Percentiles rank a stretch among this genome's conserved stretches.
Evolutionary conservation across 2,329 filamentous ascomycete species (phyloP).

Genomic region (Xylaria sp.): DNA sequence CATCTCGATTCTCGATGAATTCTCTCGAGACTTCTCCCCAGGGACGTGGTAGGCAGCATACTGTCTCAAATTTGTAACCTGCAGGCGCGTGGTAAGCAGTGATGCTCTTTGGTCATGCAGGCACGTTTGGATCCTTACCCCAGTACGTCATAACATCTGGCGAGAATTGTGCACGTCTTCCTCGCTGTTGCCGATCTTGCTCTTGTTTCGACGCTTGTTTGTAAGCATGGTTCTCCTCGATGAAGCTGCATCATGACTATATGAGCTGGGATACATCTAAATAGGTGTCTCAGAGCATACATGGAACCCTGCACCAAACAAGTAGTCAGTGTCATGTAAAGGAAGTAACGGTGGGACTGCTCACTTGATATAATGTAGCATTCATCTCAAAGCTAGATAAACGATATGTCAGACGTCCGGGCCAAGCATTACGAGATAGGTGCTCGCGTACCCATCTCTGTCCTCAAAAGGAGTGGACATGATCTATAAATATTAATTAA

Average conservation of each 20-base stretch:
- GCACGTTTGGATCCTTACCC: conserved; percentile 63
- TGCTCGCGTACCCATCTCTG: conserved; percentile 67
- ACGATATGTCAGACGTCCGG: conserved; percentile 19
- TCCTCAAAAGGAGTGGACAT: conserved; percentile 83
- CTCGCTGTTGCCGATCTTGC: conserved; percentile 60
- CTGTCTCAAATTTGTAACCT: conserved; percentile 96
- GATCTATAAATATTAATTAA: conserved; percentile 73
- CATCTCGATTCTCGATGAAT: conserved; percentile 75
- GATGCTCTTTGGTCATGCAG: not conserved
- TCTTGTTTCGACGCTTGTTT: conserved; percentile 65
- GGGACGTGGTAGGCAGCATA: conserved; percentile 73
- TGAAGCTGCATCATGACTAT: conserved; percentile 62
- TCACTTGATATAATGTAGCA: conserved; percentile 84
- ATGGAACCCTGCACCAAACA: conserved; percentile 51
- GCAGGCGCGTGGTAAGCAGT: conserved; percentile 5
- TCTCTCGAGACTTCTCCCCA: conserved; percentile 75
- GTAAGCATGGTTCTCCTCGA: conserved; percentile 85
- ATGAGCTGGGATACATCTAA: conserved; percentile 1
- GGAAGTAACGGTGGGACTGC: conserved; percentile 32
- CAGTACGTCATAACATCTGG: conserved; percentile 89
- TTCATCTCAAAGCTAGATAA: conserved; percentile 86
- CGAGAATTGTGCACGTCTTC: conserved; percentile 47
- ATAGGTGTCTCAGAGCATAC: conserved; percentile 41
- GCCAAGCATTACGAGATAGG: conserved; percentile 4
- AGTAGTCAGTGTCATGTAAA: conserved; percentile 20